phyloP scores from a whole-genome alignment of 768 basidiomycete genomes.

The Tylopilus intermedius region DNA sequence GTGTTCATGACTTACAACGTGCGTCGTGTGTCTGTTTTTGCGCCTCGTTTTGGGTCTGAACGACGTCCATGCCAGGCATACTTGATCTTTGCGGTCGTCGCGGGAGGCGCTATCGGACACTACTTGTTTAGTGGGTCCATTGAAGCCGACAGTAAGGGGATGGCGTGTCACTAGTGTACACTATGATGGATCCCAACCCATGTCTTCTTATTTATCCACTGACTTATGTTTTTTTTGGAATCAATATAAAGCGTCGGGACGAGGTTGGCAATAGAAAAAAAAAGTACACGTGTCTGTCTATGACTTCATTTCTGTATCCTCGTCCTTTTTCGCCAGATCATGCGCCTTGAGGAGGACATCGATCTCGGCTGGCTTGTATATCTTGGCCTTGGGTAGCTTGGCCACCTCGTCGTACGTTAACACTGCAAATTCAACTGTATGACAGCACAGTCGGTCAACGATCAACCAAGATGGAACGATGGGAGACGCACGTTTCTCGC shows the following conservation, averaged over 20 bases:
- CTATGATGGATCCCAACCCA: neutral
- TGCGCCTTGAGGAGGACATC: slow-evolving; percentile 76
- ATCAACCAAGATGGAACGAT: slow-evolving; percentile 20
- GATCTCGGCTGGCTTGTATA: slow-evolving; percentile 84
- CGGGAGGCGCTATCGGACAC: slow-evolving; percentile 82
- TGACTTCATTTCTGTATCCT: slow-evolving; percentile 75
- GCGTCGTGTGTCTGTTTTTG: slow-evolving; percentile 25
- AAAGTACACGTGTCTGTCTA: slow-evolving; percentile 18
- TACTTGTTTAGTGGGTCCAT: slow-evolving; percentile 66
- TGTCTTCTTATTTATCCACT: neutral
- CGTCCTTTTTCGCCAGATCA: slow-evolving; percentile 83
- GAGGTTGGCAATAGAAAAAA: neutral
- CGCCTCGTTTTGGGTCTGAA: neutral
- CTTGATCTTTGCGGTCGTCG: slow-evolving; percentile 74
- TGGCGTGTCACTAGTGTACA: slow-evolving; percentile 67
- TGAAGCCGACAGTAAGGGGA: slow-evolving; percentile 63
- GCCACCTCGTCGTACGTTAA: slow-evolving; percentile 77
- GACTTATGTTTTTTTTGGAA: neutral
- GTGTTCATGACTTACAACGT: slow-evolving; percentile 98
- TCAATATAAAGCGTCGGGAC: neutral
- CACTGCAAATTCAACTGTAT: slow-evolving; percentile 90
- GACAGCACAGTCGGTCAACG: neutral
- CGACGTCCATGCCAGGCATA: slow-evolving; percentile 54
- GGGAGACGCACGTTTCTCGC: slow-evolving; percentile 79
- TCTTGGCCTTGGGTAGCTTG: slow-evolving; percentile 82